phyloP scores from a whole-genome alignment of 441 rosid species.

The Erodium trifolium region DNA sequence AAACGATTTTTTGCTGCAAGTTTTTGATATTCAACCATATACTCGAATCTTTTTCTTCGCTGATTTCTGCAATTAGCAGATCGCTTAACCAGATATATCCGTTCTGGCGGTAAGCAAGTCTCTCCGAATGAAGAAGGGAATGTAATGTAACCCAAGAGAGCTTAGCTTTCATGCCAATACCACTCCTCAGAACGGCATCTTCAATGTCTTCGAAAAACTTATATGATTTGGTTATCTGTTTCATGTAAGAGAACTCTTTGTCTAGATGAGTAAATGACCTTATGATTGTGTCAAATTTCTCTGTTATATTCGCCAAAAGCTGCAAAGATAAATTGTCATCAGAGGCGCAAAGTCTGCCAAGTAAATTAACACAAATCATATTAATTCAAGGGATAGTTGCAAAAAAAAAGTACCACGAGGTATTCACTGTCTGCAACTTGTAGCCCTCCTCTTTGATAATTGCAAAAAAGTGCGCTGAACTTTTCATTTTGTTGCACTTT shows the following conservation, averaged over 20 bases:
- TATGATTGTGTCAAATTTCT: conserved; percentile 70
- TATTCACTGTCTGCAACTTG: too few relatives aligned
- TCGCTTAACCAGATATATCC: conserved; percentile 96
- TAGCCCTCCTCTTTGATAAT: too few relatives aligned
- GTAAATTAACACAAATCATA: too few relatives aligned
- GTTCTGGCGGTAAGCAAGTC: conserved; percentile 70
- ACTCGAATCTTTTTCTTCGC: conserved; percentile 50
- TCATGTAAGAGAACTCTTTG: conserved; percentile 74
- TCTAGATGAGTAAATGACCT: conserved; percentile 86
- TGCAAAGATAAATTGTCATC: conserved; percentile 31
- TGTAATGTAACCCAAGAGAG: conserved; percentile 85
- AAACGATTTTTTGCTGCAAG: conserved; percentile 59
- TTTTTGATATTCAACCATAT: conserved; percentile 68
- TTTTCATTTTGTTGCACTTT: too few relatives aligned
- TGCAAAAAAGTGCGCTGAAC: too few relatives aligned
- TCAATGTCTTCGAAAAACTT: conserved; percentile 55
- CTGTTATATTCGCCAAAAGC: conserved; percentile 79
- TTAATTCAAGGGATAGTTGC: too few relatives aligned
- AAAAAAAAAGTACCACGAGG: too few relatives aligned
- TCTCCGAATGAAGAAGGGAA: conserved; percentile 95
- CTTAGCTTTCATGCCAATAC: conserved; percentile 47
- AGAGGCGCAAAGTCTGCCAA: conserved; percentile 4
- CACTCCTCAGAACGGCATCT: conserved; percentile 33
- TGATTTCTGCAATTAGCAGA: conserved; percentile 86
- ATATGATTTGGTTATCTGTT: conserved; percentile 67